Base-by-base conservation (phyloP, 164 flowering plant genomes). In the Chimonanthus salicifolius region DNA sequence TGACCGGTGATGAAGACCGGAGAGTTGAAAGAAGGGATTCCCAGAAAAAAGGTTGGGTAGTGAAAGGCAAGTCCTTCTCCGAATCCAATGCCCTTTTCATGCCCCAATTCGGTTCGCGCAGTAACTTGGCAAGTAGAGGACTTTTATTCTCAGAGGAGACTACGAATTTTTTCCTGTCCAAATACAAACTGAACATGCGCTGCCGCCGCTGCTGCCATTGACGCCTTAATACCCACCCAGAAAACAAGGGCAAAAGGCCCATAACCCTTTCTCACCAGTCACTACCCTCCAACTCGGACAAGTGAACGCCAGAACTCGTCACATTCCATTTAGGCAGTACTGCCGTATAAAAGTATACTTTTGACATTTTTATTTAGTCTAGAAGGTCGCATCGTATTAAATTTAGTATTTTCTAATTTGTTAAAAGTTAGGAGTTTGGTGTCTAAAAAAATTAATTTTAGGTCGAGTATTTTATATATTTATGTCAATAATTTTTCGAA, bases 21-120 rank as follows among this genome's bases (percentile, higher is more conserved):
- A 83, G 85, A 11, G 80, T 49, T 63, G 83, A 15, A 18, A 84
- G 43, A 63, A 87, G 73, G 47, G 81, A 46, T 51, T 82, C 81
- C 85, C 86, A 85, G 6, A 81, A 70, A 62, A 80, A 75, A 2
- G 73, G 62, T 16, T 78, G 54, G 9, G 63, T 64, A 49, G 71
- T 72, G 58, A 76, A 75, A 68, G 64, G 58, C 43, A 45, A 67
- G 16, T 48, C 58, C 7, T 75, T 72, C 47, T 77, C 78, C 4
- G 79, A 73, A 71, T 84, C 86, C 33, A 87, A 81, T 0, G 78
- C 67, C 21, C 47, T 47, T 78, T 85, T 87, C 80, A 81, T 54
- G n/a, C 75, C 62, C 2, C 79, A 80, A 58, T 4, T 63, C 10
- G 86, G 81, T 44, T 74, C 82, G 43, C 79, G 80, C 66, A 85